phyloP scores from a whole-genome alignment of 495 filamentous ascomycete genomes.

The Podospora didyma region DNA sequence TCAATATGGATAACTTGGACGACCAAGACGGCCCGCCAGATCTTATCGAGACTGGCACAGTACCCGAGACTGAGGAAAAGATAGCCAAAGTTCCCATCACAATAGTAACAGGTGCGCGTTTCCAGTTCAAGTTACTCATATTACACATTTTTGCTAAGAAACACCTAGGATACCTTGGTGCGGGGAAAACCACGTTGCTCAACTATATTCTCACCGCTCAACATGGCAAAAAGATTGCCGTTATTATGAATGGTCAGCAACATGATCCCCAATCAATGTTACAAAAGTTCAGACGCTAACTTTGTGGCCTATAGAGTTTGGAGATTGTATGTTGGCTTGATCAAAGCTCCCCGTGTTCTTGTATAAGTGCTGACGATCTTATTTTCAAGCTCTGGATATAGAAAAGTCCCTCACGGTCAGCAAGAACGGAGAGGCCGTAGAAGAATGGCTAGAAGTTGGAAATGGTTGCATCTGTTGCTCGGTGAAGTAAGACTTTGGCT shows the following conservation, averaged over 20 bases:
- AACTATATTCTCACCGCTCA: constrained; percentile 93
- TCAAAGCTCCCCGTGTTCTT: background rate
- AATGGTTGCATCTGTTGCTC: constrained; percentile 99
- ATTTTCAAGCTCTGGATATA: constrained; percentile 71
- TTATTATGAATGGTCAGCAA: constrained; percentile 84
- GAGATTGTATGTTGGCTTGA: constrained; percentile 65
- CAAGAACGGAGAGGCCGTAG: constrained; percentile 76
- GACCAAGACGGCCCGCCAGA: constrained; percentile 73
- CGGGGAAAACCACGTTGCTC: constrained; percentile 91
- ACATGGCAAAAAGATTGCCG: constrained; percentile 95
- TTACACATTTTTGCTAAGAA: background rate
- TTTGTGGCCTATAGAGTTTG: constrained; percentile 64
- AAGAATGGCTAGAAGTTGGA: constrained; percentile 92
- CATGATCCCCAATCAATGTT: background rate
- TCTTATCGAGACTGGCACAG: constrained; percentile 55
- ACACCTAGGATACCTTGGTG: constrained; percentile 69
- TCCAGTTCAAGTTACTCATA: background rate
- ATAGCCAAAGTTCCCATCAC: constrained; percentile 81
- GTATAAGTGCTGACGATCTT: constrained; percentile 16
- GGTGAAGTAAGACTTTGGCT: constrained; percentile 63
- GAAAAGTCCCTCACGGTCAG: constrained; percentile 90
- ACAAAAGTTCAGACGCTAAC: background rate
- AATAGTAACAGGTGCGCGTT: constrained; percentile 75
- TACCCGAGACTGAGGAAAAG: constrained; percentile 41
- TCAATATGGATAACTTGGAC: constrained; percentile 48